Percentiles rank a stretch among this genome's conserved stretches.
These are phyloP conservation scores for Penicillium arizonense DNA, from an alignment of 495 filamentous ascomycete species.

Conservation along the genomic window DNA sequence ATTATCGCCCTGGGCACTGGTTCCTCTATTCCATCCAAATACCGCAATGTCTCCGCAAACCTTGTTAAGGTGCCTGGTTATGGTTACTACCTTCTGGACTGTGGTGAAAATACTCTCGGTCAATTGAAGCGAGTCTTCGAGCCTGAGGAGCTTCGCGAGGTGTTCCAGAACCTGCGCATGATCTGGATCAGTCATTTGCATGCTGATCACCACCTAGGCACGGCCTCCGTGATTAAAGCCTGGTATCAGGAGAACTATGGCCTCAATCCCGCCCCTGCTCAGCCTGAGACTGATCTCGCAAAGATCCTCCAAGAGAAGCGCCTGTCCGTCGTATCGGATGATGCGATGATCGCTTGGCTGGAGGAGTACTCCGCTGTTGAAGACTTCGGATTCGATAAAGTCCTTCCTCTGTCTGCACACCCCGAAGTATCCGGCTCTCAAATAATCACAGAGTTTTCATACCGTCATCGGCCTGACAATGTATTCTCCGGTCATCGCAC, in stretches of 20 bases:
- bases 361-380: constrained; percentile 76
- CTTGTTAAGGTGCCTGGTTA: constrained; percentile 78
- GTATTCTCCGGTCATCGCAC: constrained; percentile 22
- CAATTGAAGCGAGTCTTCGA: constrained; percentile 76
- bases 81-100: constrained; percentile 85
- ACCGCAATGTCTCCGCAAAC: constrained; percentile 91
- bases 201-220: constrained; percentile 94
- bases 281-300: constrained; percentile 25
- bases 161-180: constrained; percentile 73
- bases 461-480: constrained; percentile 31
- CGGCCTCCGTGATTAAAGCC: constrained; percentile 70
- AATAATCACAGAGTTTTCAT: constrained; percentile 26
- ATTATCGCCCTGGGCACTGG: constrained; percentile 88
- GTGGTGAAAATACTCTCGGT: constrained; percentile 91
- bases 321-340: constrained; percentile 60
- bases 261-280: constrained; percentile 22
- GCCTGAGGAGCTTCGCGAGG: constrained; percentile 56
- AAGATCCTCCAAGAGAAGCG: constrained; percentile 45
- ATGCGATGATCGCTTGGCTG: constrained; percentile 68
- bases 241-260: constrained; percentile 61
- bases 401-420: constrained; percentile 46
- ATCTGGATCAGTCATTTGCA: constrained; percentile 96
- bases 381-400: constrained; percentile 65
- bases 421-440: constrained; percentile 10
- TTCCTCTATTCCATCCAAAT: constrained; percentile 82